Percentiles rank a stretch among this genome's conserved stretches.
Evolutionary conservation across 805 yeast genomes (phyloP).

Genomic region (Sungouiella thailandica): DNA sequence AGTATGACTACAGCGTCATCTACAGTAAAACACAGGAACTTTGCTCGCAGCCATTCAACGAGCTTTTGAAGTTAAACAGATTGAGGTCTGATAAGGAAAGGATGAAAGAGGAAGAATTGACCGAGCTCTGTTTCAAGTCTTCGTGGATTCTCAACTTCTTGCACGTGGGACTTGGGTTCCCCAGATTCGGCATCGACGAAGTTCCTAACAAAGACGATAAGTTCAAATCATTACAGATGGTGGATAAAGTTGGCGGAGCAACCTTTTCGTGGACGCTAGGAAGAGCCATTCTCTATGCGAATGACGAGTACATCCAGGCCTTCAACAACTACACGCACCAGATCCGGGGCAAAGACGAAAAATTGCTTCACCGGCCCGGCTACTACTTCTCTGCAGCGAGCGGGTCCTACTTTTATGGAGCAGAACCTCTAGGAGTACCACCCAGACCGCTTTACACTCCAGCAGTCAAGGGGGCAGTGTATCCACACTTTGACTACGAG

Average conservation of each 20-base stretch:
- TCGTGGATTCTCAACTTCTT: slow-evolving; percentile 54
- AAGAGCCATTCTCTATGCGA: slow-evolving; percentile 58
- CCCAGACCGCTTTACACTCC: slow-evolving; percentile 39
- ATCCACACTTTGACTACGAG: slow-evolving; percentile 28
- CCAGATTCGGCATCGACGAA: slow-evolving; percentile 43
- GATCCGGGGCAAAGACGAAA: slow-evolving; percentile 12
- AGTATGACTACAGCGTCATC: slow-evolving; percentile 43
- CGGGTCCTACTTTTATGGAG: slow-evolving; percentile 46
- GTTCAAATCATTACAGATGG: slow-evolving; percentile 38
- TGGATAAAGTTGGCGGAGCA: slow-evolving; percentile 38
- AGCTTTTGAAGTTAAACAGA: slow-evolving; percentile 30
- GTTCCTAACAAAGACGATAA: slow-evolving; percentile 13
- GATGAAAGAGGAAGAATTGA: slow-evolving; percentile 39
- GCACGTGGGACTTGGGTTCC: slow-evolving; percentile 59
- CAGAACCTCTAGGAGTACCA: slow-evolving; percentile 40
- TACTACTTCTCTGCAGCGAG: slow-evolving; percentile 46
- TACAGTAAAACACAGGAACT: slow-evolving; percentile 41
- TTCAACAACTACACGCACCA: slow-evolving; percentile 27
- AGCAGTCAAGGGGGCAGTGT: slow-evolving; percentile 13
- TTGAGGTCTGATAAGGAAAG: slow-evolving; percentile 23
- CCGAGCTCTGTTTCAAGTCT: slow-evolving; percentile 57
- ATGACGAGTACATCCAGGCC: slow-evolving; percentile 46
- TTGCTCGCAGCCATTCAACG: slow-evolving; percentile 41
- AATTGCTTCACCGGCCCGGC: slow-evolving; percentile 33
- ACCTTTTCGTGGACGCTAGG: slow-evolving; percentile 55